These are phyloP conservation scores for Neofusicoccum ribis DNA, from an alignment of 2,329 filamentous ascomycete genomes.

Conservation along the genomic window DNA sequence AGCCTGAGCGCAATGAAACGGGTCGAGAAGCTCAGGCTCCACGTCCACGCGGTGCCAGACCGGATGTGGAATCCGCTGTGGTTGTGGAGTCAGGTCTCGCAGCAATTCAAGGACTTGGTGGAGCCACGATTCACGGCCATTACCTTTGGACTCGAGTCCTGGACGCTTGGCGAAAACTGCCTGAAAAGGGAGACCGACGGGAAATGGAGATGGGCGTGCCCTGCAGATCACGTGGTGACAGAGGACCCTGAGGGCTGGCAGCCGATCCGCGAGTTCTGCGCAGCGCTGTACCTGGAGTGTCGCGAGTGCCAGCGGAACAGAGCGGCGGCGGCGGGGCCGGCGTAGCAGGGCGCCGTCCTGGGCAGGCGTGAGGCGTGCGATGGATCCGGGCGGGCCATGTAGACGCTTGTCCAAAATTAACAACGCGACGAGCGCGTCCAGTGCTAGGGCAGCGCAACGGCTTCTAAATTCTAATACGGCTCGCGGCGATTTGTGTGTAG, in stretches of 20 bases:
- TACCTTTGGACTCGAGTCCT: constrained; percentile 37
- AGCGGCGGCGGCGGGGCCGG: background rate
- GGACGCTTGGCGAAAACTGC: constrained; percentile 38
- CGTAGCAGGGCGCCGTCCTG: background rate
- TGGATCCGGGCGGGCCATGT: background rate
- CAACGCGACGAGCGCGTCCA: background rate
- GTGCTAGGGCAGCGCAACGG: background rate
- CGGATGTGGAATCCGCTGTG: constrained; percentile 39
- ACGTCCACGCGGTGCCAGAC: constrained; percentile 38
- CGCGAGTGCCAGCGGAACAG: constrained; percentile 10
- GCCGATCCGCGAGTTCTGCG: constrained; percentile 23
- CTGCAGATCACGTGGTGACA: constrained; percentile 28
- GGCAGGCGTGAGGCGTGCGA: too few relatives aligned
- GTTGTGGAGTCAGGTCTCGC: constrained; percentile 37
- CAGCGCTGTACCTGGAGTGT: constrained; percentile 20
- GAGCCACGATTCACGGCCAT: constrained; percentile 29
- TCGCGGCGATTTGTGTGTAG: background rate
- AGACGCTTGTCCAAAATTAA: background rate
- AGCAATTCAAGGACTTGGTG: constrained; percentile 30
- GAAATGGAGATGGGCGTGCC: constrained; percentile 37
- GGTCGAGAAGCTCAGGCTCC: constrained; percentile 30
- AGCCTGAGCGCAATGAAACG: constrained; percentile 26
- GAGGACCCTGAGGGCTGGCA: constrained; percentile 22
- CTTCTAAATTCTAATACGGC: background rate
- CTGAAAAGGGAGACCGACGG: constrained; percentile 29